A percentile compares a stretch with the other conserved stretches of the same genome.
Evolutionary conservation across 78 protist species (phyloP).

Genomic region (Polysphondylium violaceum): DNA sequence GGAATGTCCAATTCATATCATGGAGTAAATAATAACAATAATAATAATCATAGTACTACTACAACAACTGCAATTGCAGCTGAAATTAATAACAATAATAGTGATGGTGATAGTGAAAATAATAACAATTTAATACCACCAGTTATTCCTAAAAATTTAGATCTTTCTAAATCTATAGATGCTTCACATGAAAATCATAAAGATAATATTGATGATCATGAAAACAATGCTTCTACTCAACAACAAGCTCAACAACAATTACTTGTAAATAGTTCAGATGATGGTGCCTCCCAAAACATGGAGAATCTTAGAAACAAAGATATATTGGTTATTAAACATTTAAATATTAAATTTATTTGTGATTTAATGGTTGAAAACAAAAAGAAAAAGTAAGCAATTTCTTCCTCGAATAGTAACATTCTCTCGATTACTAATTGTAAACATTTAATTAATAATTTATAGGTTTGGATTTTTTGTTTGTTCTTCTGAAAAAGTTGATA

Average conservation of each 20-base stretch:
- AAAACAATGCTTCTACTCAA: too few relatives aligned
- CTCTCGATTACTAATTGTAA: background rate
- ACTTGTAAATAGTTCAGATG: background rate
- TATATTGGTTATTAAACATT: slow-evolving; percentile 60
- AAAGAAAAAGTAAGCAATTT: slow-evolving; percentile 60
- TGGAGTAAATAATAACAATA: background rate
- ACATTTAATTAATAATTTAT: background rate
- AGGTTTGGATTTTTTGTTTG: slow-evolving; percentile 79
- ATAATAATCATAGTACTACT: background rate
- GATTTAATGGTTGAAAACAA: slow-evolving; percentile 82
- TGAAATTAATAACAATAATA: background rate
- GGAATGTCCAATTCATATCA: background rate
- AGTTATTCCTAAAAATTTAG: background rate
- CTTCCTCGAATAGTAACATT: too few relatives aligned
- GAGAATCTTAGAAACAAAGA: slow-evolving; percentile 64
- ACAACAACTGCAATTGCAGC: background rate
- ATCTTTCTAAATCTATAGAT: background rate
- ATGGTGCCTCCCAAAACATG: slow-evolving; percentile 57
- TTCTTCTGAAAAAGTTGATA: slow-evolving; percentile 73
- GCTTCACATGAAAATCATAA: background rate
- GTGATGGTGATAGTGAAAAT: background rate
- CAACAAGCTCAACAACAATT: slow-evolving; percentile 19
- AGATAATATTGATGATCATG: background rate
- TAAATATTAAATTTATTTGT: slow-evolving; percentile 59
- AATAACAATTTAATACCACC: background rate